A percentile compares a stretch with the other conserved stretches of the same genome.
phyloP scores from a whole-genome alignment of 78 protist species.

The Dictyostelium firmibasis region DNA sequence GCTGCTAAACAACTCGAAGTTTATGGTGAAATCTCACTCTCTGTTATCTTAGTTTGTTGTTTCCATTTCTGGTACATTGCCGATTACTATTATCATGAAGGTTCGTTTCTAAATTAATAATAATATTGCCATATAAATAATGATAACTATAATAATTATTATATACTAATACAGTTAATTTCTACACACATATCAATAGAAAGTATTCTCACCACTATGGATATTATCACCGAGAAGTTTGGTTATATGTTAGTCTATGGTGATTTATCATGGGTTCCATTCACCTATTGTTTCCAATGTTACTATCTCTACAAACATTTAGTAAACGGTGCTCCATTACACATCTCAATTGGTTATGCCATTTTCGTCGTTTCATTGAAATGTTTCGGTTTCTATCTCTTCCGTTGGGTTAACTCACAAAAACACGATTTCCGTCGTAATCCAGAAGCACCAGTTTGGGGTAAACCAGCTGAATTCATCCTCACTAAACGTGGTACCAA shows the following conservation, averaged over 20 bases:
- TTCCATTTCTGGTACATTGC: conserved; percentile 85
- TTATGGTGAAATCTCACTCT: conserved; percentile 64
- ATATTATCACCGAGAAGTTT: conserved; percentile 92
- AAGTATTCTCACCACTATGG: conserved; percentile 90
- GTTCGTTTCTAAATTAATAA: no score
- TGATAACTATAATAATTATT: no score
- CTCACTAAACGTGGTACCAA: conserved; percentile 79
- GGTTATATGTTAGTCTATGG: conserved; percentile 95
- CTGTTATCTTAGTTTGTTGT: conserved; percentile 53
- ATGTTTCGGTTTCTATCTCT: conserved; percentile 85
- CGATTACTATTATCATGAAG: conserved; percentile 88
- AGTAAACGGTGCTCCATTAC: conserved; percentile 31
- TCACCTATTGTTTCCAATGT: conserved; percentile 86
- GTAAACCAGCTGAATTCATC: conserved; percentile 61
- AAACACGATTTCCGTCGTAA: conserved; percentile 91
- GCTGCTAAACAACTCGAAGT: conserved; percentile 68
- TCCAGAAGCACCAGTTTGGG: conserved; percentile 83
- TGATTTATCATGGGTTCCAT: conserved; percentile 92
- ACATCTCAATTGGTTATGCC: conserved; percentile 12
- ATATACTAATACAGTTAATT: no score
- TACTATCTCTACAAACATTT: conserved; percentile 57
- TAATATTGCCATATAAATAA: no score
- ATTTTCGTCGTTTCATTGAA: neutral
- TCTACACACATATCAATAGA: neutral
- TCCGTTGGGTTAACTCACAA: conserved; percentile 91